Conservation (phyloP, 495 filamentous ascomycete genomes). For the Neurospora hispaniola region DNA sequence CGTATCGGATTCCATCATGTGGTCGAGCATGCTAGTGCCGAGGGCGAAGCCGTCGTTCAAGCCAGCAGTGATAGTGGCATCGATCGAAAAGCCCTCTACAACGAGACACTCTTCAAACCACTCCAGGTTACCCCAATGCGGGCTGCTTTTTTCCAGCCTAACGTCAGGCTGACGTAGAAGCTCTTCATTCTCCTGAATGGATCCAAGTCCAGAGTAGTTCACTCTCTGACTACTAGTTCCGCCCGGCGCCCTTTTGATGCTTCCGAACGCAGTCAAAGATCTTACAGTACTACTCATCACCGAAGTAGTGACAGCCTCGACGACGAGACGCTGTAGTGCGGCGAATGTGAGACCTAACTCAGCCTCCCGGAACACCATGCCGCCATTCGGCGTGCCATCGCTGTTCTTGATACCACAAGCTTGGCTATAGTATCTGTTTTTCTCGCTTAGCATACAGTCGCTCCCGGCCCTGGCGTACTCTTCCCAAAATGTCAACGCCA, state of each 20-base stretch:
- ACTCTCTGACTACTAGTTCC: background rate
- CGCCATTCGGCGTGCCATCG: background rate
- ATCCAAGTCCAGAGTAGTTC: background rate
- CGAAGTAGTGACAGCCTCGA: constrained; percentile 23
- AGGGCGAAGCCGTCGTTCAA: too few species aligned
- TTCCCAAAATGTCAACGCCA: constrained; percentile 20
- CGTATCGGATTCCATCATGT: constrained; percentile 20
- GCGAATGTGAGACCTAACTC: constrained; percentile 20
- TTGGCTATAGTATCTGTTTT: constrained; percentile 17
- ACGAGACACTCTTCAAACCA: constrained; percentile 23
- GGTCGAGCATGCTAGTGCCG: constrained; percentile 6
- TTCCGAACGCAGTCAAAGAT: too few species aligned
- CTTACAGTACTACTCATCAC: too few species aligned
- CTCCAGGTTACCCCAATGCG: constrained; percentile 16
- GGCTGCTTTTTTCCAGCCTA: constrained; percentile 10
- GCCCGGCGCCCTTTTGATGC: too few species aligned
- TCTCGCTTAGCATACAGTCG: constrained; percentile 12
- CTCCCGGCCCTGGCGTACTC: constrained; percentile 13
- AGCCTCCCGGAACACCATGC: constrained; percentile 19
- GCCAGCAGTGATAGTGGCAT: too few species aligned
- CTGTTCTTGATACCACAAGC: background rate
- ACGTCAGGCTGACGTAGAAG: background rate
- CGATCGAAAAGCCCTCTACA: constrained; percentile 18
- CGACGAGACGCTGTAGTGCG: constrained; percentile 21
- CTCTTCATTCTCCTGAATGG: constrained; percentile 11